Evolutionary conservation across 352 stramenopile species (phyloP).

Genomic region (Phytophthora citrophthora): DNA sequence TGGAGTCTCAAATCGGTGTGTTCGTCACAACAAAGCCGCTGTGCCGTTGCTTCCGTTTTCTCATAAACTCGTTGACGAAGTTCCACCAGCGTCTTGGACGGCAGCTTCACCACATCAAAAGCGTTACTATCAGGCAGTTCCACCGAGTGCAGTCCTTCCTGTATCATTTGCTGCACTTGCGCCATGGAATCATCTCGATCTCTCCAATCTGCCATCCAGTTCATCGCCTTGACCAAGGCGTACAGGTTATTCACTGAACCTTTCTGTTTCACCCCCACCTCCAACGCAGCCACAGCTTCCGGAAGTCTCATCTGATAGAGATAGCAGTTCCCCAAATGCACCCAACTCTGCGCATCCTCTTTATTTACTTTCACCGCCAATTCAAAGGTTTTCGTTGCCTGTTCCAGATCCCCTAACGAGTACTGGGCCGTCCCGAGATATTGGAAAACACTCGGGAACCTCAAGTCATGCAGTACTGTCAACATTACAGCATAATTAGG

Average conservation of each 20-base stretch:
- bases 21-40: conserved; percentile 24
- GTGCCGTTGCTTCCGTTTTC: background rate
- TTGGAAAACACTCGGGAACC: conserved; percentile 62
- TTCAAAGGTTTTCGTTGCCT: conserved; percentile 69
- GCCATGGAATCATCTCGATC: conserved; percentile 60
- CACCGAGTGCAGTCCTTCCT: conserved; percentile 20
- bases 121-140: conserved; percentile 29
- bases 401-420: conserved; percentile 61
- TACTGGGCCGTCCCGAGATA: conserved; percentile 78
- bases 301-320: conserved; percentile 56
- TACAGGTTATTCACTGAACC: conserved; percentile 39
- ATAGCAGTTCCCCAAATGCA: conserved; percentile 77
- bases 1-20: conserved; percentile 29
- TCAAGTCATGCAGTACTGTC: conserved; percentile 37
- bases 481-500: background rate
- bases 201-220: conserved; percentile 74
- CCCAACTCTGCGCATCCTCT: conserved; percentile 57
- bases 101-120: conserved; percentile 59
- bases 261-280: conserved; percentile 56
- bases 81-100: conserved; percentile 27
- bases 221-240: conserved; percentile 65
- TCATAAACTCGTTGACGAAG: conserved; percentile 29
- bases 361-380: conserved; percentile 54
- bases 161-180: conserved; percentile 35
- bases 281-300: conserved; percentile 51